Base-by-base conservation (phyloP, 164 flowering plant species). In the Vitis rupestris region DNA sequence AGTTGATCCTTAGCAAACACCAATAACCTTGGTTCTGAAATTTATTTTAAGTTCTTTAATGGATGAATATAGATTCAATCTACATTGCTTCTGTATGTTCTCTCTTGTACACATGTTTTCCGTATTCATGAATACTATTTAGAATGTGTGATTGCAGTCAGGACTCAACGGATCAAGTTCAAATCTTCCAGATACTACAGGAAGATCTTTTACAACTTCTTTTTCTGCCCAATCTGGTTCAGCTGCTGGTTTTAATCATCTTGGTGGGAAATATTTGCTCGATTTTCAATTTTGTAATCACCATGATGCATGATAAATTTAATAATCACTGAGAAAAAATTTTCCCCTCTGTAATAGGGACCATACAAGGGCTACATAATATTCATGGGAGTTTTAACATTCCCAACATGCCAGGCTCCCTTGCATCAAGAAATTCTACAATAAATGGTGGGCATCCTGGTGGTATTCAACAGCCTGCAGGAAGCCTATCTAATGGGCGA, bases 151-250 rank as follows among this genome's bases (percentile, higher is more conserved):
- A 19, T 66, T 75, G 73, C 82, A 82, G 85, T 78, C 83, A 27
- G 73, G 78, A 13, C 65, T 82, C 48, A 80, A 69, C 37, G 83
- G 80, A 47, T 70, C 83, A 61, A 61, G 70, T 61, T 73, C 82
- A 62, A 82, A 78, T 78, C 71, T 76, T 74, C 80, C 75, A 9
- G 85, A 78, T 29, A 72, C 69, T 56, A 60, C 81, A 10, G 83
- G 81, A 30, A 37, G 44, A 37, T 6, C 72, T 49, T 76, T 74
- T 75, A 49, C 75, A 15, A 44, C 78, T 53, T 80, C 82, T 17
- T 80, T 82, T 65, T 80, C 83, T 76, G 63, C 70, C 50, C 81
- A 77, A 50, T 78, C 85, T 60, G 83, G 81, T 71, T 72, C 83
- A 16, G 72, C 74, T 13, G 66, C 78, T 61, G 77, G 81, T 71